Conservation (phyloP, 208 protist genomes). For the Crithidia expoeki region DNA sequence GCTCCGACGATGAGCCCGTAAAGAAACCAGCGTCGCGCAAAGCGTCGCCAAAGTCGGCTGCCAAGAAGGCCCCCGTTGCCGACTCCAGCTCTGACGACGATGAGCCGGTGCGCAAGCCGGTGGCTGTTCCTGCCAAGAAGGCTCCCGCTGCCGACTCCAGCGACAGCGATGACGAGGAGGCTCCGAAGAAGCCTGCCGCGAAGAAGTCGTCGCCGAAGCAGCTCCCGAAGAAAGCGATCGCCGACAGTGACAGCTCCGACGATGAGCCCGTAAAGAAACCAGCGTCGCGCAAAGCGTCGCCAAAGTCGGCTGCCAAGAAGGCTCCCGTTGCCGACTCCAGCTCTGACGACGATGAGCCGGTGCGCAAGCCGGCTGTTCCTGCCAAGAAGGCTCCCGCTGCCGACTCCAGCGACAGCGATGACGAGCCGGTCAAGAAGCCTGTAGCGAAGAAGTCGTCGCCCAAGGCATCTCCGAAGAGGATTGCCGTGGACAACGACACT, state of each 20-base stretch:
- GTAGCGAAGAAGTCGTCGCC: conserved; percentile 35
- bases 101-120: too few species aligned
- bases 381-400: conserved; percentile 40
- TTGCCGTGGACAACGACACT: conserved; percentile 15
- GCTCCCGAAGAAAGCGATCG: conserved; percentile 32
- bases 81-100: too few species aligned
- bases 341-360: conserved; percentile 33
- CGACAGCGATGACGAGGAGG: conserved; percentile 43
- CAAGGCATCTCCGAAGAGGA: conserved; percentile 28
- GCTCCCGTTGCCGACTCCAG: conserved; percentile 30
- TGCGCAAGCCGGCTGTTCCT: conserved; percentile 39
- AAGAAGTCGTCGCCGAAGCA: conserved; percentile 59
- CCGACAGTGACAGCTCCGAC: too few species aligned
- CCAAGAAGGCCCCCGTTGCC: conserved; percentile 32
- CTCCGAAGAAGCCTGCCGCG: conserved; percentile 44
- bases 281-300: background rate
- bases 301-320: conserved; percentile 23
- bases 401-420: conserved; percentile 42
- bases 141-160: conserved; percentile 24
- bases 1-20: conserved; percentile 42
- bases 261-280: too few species aligned
- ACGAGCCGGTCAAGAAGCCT: conserved; percentile 44
- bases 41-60: conserved; percentile 52
- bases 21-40: conserved; percentile 52
- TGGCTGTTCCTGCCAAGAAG: conserved; percentile 35